phyloP scores from a whole-genome alignment of 2,329 filamentous ascomycete genomes.

The Fusarium pseudonygamai region DNA sequence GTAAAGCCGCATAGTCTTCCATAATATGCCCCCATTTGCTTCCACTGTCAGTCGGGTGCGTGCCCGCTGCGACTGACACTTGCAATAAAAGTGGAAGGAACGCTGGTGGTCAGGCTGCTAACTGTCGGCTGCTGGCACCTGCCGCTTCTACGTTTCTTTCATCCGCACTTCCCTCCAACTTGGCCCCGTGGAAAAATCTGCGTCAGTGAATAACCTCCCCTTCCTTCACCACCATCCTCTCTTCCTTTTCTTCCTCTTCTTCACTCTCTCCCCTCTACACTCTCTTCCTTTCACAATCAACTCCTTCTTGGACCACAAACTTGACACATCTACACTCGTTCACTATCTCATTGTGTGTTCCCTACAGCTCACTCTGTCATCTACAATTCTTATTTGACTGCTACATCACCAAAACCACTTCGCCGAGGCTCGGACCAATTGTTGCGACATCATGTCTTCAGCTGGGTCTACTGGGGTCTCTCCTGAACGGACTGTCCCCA shows the following conservation, averaged over 20 bases:
- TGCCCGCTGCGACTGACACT: constrained; percentile 13
- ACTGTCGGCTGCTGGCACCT: constrained; percentile 30
- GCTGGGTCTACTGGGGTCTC: constrained; percentile 42
- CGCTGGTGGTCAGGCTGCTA: constrained; percentile 15
- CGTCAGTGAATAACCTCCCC: constrained; percentile 44
- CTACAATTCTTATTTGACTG: constrained; percentile 37
- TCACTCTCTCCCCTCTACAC: constrained; percentile 15
- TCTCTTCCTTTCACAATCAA: constrained; percentile 21
- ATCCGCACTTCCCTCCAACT: constrained; percentile 19
- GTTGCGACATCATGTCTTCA: constrained; percentile 44
- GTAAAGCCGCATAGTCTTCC: not conserved
- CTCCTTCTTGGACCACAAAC: constrained; percentile 27
- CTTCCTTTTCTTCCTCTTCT: constrained; percentile 23
- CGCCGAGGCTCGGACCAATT: constrained; percentile 2
- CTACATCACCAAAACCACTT: constrained; percentile 11
- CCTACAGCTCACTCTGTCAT: constrained; percentile 42
- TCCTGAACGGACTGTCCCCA: constrained; percentile 38
- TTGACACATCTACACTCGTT: constrained; percentile 42
- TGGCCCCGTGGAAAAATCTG: constrained; percentile 33
- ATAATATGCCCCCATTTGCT: not conserved
- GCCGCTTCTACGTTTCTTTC: constrained; percentile 37
- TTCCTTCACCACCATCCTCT: constrained; percentile 19
- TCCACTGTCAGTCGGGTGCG: constrained; percentile 22
- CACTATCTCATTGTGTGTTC: constrained; percentile 42
- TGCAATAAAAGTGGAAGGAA: constrained; percentile 10